Evolutionary conservation across 2,329 filamentous ascomycete genomes (phyloP), one percentile per base, ranked within the genome.

Genomic region (Akanthomyces uredinophilus): DNA sequence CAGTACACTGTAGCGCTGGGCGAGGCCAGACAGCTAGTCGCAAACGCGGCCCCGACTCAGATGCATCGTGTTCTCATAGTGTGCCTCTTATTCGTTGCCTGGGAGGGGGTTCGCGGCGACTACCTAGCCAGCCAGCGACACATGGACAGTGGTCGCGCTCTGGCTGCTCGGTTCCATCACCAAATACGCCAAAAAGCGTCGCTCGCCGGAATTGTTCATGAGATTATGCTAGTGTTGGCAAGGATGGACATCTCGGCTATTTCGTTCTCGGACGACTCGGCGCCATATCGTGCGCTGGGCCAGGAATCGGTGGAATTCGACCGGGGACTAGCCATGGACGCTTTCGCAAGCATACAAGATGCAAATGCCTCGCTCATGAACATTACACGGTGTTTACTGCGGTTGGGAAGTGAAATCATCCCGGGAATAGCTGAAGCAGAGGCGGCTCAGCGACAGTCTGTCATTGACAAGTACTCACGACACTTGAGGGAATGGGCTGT

Each of bases 221-320:
- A 61, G 14, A 41, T 50, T 6, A 35, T n/a, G 49, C 37, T 43
- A 20, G 59, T 55, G 14, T 29, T 61, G n/a, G 59, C 39, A 1
- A 32, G 50, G 29, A 46, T 61, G 22, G 51, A 61, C 22, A 41
- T 55, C 20, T 61, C 59, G 7, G 50, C 59, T 18, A 55, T 61
- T n/a, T 54, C 59, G 5, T 61, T 61, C 20, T 61, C 59, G 3
- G 59, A 61, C 44, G 59, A 46, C 14, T 53, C 50, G 6, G 59
- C 59, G 8, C 47, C 58, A n/a, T 60, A 52, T 35, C 47, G 32
- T 29, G 22, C 41, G 11, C 20, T 49, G 22, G 3, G 11, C 8
- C 13, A 20, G 1, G 24, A 47, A 1, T 46, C 20, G 7, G 18
- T 11, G 7, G 46, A 22, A 3, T 16, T 13, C 18, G 37, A 14